Conservation (phyloP, 441 rosid species). For the Adansonia rubrostipa region DNA sequence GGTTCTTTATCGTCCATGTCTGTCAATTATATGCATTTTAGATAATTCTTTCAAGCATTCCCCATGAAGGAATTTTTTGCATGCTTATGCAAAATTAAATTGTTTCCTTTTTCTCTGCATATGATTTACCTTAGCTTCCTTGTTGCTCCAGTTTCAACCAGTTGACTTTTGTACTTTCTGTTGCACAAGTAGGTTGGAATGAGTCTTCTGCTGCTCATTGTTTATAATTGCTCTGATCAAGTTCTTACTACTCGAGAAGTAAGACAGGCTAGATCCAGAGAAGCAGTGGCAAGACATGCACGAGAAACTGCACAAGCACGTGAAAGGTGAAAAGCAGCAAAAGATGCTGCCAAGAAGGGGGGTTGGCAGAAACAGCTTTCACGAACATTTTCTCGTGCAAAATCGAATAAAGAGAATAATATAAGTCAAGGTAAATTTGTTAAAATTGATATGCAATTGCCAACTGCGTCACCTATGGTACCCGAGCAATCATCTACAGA, state of each 20-base stretch:
- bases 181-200: conserved; percentile 51
- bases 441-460: conserved; percentile 25
- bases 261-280: conserved; percentile 61
- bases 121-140: conserved; percentile 1
- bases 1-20: neutral
- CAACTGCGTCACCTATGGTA: conserved; percentile 34
- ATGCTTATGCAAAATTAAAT: conserved; percentile 7
- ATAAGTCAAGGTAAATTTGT: conserved; percentile 29
- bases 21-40: neutral
- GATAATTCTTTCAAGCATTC: neutral
- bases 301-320: conserved; percentile 72
- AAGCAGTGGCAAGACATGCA: conserved; percentile 69
- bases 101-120: neutral
- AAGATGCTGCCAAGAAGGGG: conserved; percentile 50
- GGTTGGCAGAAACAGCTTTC: conserved; percentile 61
- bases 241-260: conserved; percentile 61
- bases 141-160: neutral
- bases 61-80: conserved; percentile 11
- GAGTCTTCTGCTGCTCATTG: conserved; percentile 54
- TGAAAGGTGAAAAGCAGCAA: conserved; percentile 69
- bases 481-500: conserved; percentile 37
- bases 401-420: no score
- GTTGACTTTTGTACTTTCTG: conserved; percentile 21
- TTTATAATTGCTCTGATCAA: conserved; percentile 76
- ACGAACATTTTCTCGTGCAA: conserved; percentile 60